Conservation (phyloP, 73 alveolate species). For the Paramecium bursaria region DNA sequence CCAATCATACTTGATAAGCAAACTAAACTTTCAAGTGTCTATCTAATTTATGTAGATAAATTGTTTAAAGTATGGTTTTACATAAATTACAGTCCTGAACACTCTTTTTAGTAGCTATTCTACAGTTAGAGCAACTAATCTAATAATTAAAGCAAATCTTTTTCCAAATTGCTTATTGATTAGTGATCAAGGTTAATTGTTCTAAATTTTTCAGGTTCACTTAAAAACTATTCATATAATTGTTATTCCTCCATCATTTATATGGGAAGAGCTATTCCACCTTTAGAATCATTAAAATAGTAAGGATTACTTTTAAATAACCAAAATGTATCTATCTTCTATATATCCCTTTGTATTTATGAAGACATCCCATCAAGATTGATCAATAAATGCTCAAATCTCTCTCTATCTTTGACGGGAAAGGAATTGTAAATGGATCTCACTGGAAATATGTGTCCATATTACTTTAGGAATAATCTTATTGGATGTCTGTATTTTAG, state of each 20-base stretch:
- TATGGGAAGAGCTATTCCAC: conserved; percentile 1
- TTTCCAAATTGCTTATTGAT: conserved; percentile 5
- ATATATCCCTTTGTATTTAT: conserved; percentile 23
- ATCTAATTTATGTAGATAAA: conserved; percentile 11
- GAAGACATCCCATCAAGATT: conserved; percentile 19
- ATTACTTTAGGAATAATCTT: not conserved
- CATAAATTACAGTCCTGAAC: not conserved
- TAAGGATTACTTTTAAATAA: conserved; percentile 31
- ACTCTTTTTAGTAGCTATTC: conserved; percentile 3
- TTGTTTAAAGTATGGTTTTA: not conserved
- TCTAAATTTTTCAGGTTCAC: conserved; percentile 41
- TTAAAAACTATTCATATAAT: conserved; percentile 11
- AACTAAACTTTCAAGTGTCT: conserved; percentile 41
- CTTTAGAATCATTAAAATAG: conserved; percentile 24
- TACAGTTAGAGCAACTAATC: not conserved
- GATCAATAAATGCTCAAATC: conserved; percentile 22
- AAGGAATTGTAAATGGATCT: conserved; percentile 18
- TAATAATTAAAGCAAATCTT: not conserved
- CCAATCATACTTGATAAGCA: conserved; percentile 56
- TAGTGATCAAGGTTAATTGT: conserved; percentile 9
- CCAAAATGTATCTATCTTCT: conserved; percentile 33
- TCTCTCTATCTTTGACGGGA: conserved; percentile 49
- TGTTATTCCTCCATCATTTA: conserved; percentile 20
- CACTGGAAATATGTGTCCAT: conserved; percentile 30
- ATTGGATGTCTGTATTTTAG: conserved; percentile 32